Evolutionary conservation across 148 eudicot genomes (phyloP).

Genomic region (Rhododendron simsii): DNA sequence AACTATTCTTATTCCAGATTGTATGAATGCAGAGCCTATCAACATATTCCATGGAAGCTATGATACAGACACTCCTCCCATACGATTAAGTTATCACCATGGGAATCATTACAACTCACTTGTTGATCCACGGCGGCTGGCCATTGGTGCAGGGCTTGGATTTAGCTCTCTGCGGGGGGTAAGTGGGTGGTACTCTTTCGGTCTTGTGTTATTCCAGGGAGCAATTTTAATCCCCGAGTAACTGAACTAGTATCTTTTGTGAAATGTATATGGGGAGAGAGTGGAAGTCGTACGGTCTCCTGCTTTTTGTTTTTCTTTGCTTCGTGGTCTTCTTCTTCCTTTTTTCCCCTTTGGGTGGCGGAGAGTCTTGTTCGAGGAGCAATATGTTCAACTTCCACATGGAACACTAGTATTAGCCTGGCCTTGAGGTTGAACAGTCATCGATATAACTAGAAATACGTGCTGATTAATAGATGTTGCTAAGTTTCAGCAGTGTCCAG

Average conservation of each 20-base stretch:
- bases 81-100: constrained; percentile 83
- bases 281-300: background rate
- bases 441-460: background rate
- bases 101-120: constrained; percentile 99
- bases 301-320: background rate
- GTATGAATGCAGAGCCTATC: constrained; percentile 63
- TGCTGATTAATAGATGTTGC: background rate
- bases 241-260: background rate
- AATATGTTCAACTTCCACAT: background rate
- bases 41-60: constrained; percentile 94
- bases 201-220: background rate
- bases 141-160: constrained; percentile 95
- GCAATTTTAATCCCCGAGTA: background rate
- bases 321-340: background rate
- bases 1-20: background rate
- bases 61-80: constrained; percentile 77
- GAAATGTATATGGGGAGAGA: background rate
- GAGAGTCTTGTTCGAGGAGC: background rate
- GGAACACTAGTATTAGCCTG: background rate
- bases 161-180: constrained; percentile 90
- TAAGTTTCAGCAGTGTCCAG: background rate
- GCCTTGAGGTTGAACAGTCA: background rate
- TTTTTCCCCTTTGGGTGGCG: background rate
- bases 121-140: constrained; percentile 88
- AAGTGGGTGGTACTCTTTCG: constrained; percentile 18